Conservation (phyloP, 1,284 basidiomycete species). For the Jaminaea rosea region DNA sequence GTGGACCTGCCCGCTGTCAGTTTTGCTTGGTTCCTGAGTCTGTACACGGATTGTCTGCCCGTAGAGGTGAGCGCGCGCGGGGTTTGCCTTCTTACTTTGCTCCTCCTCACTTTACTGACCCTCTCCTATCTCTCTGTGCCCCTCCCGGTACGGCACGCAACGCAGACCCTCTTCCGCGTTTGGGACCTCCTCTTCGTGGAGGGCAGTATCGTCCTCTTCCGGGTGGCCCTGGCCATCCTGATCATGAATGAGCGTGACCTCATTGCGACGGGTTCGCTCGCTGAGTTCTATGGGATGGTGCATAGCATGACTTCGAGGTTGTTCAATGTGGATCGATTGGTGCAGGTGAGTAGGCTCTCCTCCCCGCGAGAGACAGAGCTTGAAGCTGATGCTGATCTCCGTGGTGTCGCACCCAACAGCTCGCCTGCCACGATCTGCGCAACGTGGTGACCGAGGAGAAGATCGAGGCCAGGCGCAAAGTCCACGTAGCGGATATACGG, state of each 20-base stretch:
- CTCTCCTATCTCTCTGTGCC: not conserved
- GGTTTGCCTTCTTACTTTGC: constrained; percentile 5
- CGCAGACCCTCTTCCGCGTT: constrained; percentile 39
- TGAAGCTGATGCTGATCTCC: not conserved
- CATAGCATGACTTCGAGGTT: constrained; percentile 78
- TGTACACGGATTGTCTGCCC: constrained; percentile 92
- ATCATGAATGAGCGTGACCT: constrained; percentile 74
- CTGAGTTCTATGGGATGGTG: constrained; percentile 74
- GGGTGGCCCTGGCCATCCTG: constrained; percentile 76
- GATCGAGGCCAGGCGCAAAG: constrained; percentile 59
- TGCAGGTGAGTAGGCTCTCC: constrained; percentile 52
- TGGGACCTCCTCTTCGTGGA: constrained; percentile 90
- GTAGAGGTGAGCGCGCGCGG: constrained; percentile 84
- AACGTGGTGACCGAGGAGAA: constrained; percentile 60
- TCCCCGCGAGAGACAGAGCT: not conserved
- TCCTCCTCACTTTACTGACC: not conserved
- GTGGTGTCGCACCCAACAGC: not conserved
- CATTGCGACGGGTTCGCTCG: constrained; percentile 68
- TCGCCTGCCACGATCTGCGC: constrained; percentile 57
- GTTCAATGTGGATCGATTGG: constrained; percentile 81
- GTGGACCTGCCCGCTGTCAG: constrained; percentile 89
- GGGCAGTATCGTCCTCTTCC: constrained; percentile 75
- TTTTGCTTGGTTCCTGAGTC: constrained; percentile 93
- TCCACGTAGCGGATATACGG: constrained; percentile 48
- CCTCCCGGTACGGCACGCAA: too few species aligned